phyloP scores from a whole-genome alignment of 306 rosid species.

The Quercus variabilis region DNA sequence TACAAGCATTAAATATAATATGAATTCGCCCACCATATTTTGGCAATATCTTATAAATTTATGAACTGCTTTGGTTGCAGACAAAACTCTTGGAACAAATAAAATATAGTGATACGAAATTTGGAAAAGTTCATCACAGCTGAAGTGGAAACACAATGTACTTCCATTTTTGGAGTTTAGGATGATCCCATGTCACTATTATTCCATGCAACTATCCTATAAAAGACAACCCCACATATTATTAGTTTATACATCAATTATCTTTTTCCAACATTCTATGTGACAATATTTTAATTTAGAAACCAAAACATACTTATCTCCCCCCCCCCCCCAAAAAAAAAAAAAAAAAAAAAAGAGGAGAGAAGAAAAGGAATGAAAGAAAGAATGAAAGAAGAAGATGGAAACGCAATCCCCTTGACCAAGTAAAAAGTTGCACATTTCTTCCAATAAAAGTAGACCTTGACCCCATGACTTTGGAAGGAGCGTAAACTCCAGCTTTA shows the following conservation, averaged over 20 bases:
- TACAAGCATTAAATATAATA: too few relatives aligned
- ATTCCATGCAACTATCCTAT: constrained; percentile 2
- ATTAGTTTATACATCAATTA: constrained; percentile 5
- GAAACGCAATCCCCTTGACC: not conserved
- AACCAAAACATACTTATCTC: too few relatives aligned
- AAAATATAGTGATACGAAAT: constrained; percentile 4
- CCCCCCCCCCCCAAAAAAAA: too few relatives aligned
- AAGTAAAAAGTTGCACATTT: not conserved
- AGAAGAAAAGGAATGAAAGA: too few relatives aligned
- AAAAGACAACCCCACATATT: not conserved
- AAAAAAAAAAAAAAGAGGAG: too few relatives aligned
- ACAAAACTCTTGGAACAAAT: constrained; percentile 8
- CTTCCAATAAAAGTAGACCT: not conserved
- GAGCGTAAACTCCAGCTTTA: too few relatives aligned
- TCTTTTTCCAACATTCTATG: constrained; percentile 16
- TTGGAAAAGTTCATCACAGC: constrained; percentile 18
- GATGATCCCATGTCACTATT: constrained; percentile 26
- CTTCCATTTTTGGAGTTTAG: constrained; percentile 25
- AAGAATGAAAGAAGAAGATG: too few relatives aligned
- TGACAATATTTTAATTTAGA: constrained; percentile 15
- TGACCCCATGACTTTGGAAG: too few relatives aligned
- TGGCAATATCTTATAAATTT: not conserved
- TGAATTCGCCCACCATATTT: too few relatives aligned
- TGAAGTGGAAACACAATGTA: not conserved
- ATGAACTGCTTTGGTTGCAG: not conserved